Evolutionary conservation across 495 filamentous ascomycete genomes (phyloP).

Genomic region (Penicillium ochrochloron): DNA sequence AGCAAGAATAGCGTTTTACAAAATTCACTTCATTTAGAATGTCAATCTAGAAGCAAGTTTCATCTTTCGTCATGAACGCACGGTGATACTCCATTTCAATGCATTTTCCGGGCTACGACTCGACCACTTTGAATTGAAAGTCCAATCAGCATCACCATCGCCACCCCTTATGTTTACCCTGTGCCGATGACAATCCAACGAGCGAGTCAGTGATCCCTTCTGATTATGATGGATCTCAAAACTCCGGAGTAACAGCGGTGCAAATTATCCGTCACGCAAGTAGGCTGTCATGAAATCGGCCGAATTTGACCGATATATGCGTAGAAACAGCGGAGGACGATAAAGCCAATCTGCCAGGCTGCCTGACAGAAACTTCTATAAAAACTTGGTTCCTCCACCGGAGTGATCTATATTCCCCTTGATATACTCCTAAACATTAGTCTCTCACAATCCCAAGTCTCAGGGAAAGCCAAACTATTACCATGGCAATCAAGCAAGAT

Average conservation of each 20-base stretch:
- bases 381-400: neutral
- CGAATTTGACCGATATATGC: neutral
- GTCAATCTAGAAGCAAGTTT: too few species aligned
- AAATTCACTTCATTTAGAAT: neutral
- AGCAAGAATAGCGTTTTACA: neutral
- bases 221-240: neutral
- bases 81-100: too few species aligned
- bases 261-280: neutral
- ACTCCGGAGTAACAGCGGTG: neutral
- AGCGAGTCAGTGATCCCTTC: neutral
- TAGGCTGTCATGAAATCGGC: neutral
- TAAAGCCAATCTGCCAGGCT: neutral
- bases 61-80: too few species aligned
- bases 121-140: too few species aligned
- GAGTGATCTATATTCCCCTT: neutral
- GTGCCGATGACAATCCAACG: too few species aligned
- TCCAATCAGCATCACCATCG: too few species aligned
- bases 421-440: neutral
- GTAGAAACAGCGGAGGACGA: neutral
- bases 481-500: neutral
- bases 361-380: neutral
- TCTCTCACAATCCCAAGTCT: neutral
- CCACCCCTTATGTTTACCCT: too few species aligned
- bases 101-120: too few species aligned
- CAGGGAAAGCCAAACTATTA: neutral